These are phyloP conservation scores for Aspergillus hortae DNA, from an alignment of 2,329 filamentous ascomycete genomes.

Conservation along the genomic window DNA sequence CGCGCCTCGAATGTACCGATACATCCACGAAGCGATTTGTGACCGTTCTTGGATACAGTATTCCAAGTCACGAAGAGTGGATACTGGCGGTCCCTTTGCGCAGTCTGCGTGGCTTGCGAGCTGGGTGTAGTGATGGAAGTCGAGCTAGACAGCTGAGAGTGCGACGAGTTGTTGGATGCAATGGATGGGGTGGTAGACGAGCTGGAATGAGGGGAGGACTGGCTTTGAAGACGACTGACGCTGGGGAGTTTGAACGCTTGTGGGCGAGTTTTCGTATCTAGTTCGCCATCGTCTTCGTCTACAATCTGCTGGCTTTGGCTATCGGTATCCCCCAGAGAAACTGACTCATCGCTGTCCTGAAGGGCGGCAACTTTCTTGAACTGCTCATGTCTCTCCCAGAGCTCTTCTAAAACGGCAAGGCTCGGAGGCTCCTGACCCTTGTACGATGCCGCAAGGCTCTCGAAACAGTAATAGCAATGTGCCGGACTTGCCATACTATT, in stretches of 20 bases:
- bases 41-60: slow-evolving; percentile 58
- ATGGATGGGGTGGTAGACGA: slow-evolving; percentile 41
- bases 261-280: slow-evolving; percentile 22
- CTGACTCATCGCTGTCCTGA: slow-evolving; percentile 18
- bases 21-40: slow-evolving; percentile 78
- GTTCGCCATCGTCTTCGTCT: slow-evolving; percentile 34
- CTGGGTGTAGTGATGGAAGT: slow-evolving; percentile 45
- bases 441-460: slow-evolving; percentile 73
- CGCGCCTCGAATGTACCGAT: slow-evolving; percentile 90
- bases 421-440: slow-evolving; percentile 64
- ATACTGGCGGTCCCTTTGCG: slow-evolving; percentile 47
- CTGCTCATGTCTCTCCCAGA: slow-evolving; percentile 57
- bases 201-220: slow-evolving; percentile 36
- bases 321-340: slow-evolving; percentile 12
- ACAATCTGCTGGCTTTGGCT: slow-evolving; percentile 10
- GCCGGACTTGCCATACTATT: slow-evolving; percentile 71
- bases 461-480: slow-evolving; percentile 93
- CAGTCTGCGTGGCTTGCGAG: slow-evolving; percentile 21
- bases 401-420: slow-evolving; percentile 66
- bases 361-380: slow-evolving; percentile 36
- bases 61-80: slow-evolving; percentile 97
- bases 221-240: slow-evolving; percentile 32
- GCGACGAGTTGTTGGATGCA: slow-evolving; percentile 48
- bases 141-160: slow-evolving; percentile 39
- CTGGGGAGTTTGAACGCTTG: slow-evolving; percentile 27